Evolutionary conservation across 352 stramenopile genomes (phyloP).

Genomic region (Globisporangium apiculatum): DNA sequence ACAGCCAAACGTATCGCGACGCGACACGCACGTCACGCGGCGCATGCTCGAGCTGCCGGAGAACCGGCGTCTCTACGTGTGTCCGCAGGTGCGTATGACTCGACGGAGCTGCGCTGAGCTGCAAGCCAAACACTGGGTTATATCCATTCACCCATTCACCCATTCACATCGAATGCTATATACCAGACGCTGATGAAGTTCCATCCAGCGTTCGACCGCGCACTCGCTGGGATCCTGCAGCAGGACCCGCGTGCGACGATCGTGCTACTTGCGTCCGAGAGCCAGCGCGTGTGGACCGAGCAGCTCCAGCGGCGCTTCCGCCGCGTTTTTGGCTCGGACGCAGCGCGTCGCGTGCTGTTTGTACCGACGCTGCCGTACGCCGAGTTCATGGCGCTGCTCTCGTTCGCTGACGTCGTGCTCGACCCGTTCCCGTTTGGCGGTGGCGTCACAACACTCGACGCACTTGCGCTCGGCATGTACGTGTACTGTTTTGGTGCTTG

Average conservation of each 20-base stretch:
- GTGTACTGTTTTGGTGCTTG: conserved; percentile 1
- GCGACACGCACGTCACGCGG: conserved; percentile 19
- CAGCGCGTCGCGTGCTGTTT: conserved; percentile 43
- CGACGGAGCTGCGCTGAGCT: not conserved
- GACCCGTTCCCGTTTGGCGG: conserved; percentile 84
- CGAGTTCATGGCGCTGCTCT: conserved; percentile 49
- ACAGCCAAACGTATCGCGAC: conserved; percentile 15
- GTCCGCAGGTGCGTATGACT: conserved; percentile 26
- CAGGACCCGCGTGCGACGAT: conserved; percentile 29
- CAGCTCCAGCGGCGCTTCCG: conserved; percentile 33
- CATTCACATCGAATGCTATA: no score
- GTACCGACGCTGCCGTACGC: conserved; percentile 45
- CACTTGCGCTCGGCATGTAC: conserved; percentile 67
- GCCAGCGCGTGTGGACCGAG: conserved; percentile 48
- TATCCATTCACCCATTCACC: no score
- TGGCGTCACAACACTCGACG: conserved; percentile 79
- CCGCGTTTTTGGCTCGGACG: conserved; percentile 20
- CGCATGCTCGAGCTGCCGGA: conserved; percentile 31
- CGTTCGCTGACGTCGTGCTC: conserved; percentile 57
- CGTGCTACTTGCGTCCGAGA: conserved; percentile 38
- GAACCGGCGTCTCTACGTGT: conserved; percentile 44
- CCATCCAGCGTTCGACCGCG: conserved; percentile 41
- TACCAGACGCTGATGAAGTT: conserved; percentile 64
- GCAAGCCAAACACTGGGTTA: no score
- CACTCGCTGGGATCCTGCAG: conserved; percentile 29